Conservation (phyloP, 2,329 filamentous ascomycete genomes). For the Niveomyces coronatus region DNA sequence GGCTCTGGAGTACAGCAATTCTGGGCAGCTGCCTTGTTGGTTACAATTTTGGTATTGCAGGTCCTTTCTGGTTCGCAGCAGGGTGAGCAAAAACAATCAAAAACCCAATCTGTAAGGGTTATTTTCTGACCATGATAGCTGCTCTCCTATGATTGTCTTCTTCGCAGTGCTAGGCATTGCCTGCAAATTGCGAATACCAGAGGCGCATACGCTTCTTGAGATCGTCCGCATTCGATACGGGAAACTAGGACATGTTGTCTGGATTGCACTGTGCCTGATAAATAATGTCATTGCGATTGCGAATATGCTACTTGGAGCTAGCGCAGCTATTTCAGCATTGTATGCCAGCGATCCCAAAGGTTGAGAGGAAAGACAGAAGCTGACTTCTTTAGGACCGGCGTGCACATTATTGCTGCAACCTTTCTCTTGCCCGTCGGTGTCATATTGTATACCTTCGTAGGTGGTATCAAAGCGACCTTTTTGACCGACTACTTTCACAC, state of each 20-base stretch:
- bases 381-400: constrained; percentile 28
- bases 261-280: constrained; percentile 39
- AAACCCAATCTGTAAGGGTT: no score
- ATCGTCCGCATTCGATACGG: constrained; percentile 43
- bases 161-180: constrained; percentile 41
- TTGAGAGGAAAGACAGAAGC: background rate
- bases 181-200: constrained; percentile 40
- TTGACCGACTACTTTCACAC: constrained; percentile 46
- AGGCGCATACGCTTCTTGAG: constrained; percentile 44
- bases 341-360: constrained; percentile 12
- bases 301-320: constrained; percentile 38
- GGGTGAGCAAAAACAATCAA: constrained; percentile 22
- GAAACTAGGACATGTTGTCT: constrained; percentile 36
- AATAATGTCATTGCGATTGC: constrained; percentile 44
- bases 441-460: constrained; percentile 28
- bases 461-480: constrained; percentile 30
- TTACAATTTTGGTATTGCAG: constrained; percentile 43
- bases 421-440: constrained; percentile 32
- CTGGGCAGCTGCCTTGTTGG: constrained; percentile 39
- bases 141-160: constrained; percentile 45
- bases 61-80: constrained; percentile 48
- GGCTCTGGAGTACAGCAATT: constrained; percentile 44
- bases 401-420: constrained; percentile 39
- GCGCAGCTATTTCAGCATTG: constrained; percentile 24
- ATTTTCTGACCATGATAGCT: constrained; percentile 16